These are phyloP conservation scores for Phytophthora pluvialis DNA, from an alignment of 352 stramenopile genomes.

Conservation along the genomic window DNA sequence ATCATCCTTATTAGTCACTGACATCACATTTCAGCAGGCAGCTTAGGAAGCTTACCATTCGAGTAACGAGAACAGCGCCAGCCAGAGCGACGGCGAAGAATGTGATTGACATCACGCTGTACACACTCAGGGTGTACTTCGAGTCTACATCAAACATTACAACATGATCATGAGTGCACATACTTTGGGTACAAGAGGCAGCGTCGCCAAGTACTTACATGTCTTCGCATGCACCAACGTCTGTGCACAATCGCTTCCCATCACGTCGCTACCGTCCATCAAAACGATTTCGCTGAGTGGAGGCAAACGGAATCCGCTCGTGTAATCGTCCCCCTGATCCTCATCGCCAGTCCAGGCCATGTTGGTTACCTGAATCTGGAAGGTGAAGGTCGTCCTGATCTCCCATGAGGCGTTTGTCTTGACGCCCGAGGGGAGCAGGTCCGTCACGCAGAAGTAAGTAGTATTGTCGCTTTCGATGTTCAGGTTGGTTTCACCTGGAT, in stretches of 20 bases:
- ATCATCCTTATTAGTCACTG: slow-evolving; percentile 10
- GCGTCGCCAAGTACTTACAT: slow-evolving; percentile 46
- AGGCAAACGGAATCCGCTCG: slow-evolving; percentile 48
- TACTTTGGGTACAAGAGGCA: background rate
- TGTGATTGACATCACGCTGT: slow-evolving; percentile 88
- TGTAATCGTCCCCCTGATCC: slow-evolving; percentile 17
- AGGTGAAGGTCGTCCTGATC: slow-evolving; percentile 70
- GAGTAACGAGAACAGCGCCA: slow-evolving; percentile 77
- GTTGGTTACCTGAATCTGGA: slow-evolving; percentile 74
- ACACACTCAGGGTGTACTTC: slow-evolving; percentile 80
- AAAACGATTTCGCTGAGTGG: slow-evolving; percentile 64
- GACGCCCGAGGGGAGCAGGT: slow-evolving; percentile 68
- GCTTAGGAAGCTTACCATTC: slow-evolving; percentile 58
- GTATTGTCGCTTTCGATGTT: slow-evolving; percentile 57
- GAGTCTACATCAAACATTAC: slow-evolving; percentile 41
- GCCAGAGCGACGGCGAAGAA: slow-evolving; percentile 82
- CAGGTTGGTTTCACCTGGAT: slow-evolving; percentile 59
- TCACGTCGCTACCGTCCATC: slow-evolving; percentile 54
- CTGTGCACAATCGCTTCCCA: slow-evolving; percentile 77
- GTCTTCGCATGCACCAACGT: slow-evolving; percentile 66
- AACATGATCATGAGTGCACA: slow-evolving; percentile 14
- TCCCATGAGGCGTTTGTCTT: slow-evolving; percentile 71
- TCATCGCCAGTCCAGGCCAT: slow-evolving; percentile 51
- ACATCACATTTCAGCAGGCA: background rate
- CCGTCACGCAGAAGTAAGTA: slow-evolving; percentile 81